Conservation (phyloP, 1,139 yeast genomes). For the Kodamaea arcana region DNA sequence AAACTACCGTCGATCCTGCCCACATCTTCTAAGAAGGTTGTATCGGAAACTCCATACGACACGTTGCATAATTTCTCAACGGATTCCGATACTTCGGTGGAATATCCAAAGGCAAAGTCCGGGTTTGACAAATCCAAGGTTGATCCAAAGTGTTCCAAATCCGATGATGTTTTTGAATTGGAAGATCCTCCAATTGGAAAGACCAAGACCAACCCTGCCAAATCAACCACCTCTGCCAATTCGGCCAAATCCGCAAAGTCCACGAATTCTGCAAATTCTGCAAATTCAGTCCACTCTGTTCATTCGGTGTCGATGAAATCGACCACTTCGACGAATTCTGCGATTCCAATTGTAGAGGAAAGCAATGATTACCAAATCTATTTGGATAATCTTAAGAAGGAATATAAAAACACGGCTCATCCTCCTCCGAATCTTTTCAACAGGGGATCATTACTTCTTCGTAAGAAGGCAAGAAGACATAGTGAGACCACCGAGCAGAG, state of each 20-base stretch:
- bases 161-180: background rate
- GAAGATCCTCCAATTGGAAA: background rate
- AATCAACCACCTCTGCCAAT: background rate
- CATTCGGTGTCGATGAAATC: background rate
- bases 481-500: slow-evolving; percentile 1
- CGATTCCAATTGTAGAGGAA: slow-evolving; percentile 3
- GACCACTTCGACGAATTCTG: background rate
- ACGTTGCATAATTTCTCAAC: background rate
- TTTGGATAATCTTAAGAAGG: slow-evolving; percentile 10
- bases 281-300: background rate
- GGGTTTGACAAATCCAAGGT: background rate
- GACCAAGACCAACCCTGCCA: background rate
- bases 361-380: slow-evolving; percentile 16
- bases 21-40: background rate
- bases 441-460: background rate
- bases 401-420: background rate
- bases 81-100: background rate
- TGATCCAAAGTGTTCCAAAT: background rate
- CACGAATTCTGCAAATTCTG: background rate
- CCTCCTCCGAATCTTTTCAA: background rate
- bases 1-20: background rate
- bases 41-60: background rate
- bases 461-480: background rate
- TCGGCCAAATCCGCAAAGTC: background rate
- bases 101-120: background rate